Evolutionary conservation across 2,329 filamentous ascomycete species (phyloP).

Genomic region (Geosmithia morbida): DNA sequence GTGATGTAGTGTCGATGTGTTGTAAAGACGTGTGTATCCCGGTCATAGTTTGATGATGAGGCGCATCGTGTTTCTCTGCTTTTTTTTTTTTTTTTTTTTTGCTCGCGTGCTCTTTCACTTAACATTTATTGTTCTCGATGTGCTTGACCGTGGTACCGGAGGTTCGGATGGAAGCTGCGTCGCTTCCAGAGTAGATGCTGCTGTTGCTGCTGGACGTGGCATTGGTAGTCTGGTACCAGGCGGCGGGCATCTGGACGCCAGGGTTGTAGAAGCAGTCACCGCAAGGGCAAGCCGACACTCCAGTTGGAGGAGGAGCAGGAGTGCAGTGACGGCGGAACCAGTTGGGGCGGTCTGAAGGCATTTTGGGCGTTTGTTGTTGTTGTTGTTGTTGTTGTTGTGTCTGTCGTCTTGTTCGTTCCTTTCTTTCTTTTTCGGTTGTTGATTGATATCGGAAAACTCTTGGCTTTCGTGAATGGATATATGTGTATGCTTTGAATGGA

Average conservation of each 20-base stretch:
- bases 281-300: conserved; percentile 19
- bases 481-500: background rate
- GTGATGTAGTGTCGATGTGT: too few relatives aligned
- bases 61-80: background rate
- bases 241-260: background rate
- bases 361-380: conserved; percentile 5
- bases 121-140: background rate
- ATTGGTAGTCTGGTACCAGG: background rate
- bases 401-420: too few relatives aligned
- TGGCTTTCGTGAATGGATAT: background rate
- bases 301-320: conserved; percentile 20
- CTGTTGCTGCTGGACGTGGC: background rate
- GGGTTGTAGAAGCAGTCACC: conserved; percentile 12
- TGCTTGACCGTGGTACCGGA: background rate
- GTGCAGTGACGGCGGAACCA: conserved; percentile 26
- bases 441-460: background rate
- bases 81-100: background rate
- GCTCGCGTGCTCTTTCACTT: background rate
- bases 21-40: background rate
- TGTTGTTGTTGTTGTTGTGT: too few relatives aligned
- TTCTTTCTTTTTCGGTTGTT: too few relatives aligned
- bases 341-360: conserved; percentile 16
- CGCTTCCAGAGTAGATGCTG: background rate
- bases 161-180: background rate
- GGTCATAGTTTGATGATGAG: background rate